Base-by-base conservation (phyloP, 495 filamentous ascomycete species). In the Friedmanniomyces endolithicus region DNA sequence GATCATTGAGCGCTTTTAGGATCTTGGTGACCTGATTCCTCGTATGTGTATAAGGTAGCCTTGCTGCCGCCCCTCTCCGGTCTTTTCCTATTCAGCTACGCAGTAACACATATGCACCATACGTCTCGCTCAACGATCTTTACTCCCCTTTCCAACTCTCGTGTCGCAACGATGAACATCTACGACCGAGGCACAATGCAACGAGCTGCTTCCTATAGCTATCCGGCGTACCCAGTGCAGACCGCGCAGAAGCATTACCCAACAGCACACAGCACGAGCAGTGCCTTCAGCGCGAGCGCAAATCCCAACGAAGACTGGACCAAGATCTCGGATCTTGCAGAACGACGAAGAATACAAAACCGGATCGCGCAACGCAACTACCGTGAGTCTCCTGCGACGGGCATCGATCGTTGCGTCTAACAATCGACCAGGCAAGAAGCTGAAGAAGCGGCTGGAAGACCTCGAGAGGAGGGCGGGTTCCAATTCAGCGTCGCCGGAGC, bases 231-330 rank as follows among this genome's bases (percentile, higher is more conserved):
- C 25, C 29, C 54, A 11, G 35, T 34, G 22, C 54, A 49, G 14
- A 19, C 54, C 23, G 31, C 53, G 7, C 35, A 22, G 11, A 62
- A 62, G 52, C 49, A 57, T 1, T 58, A 58, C 35, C 55, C 59
- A 34, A 45, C 59, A 8, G 54, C 52, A 33, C 59, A 62, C 24
- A 57, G 55, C 58, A 94, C 88, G 43, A 94, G 90, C 73, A 95
- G 88, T 68, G 92, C 94, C 59, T 96, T 96, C 79, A 94, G 89
- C 73, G 85, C 85, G 60, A 92, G 86, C 57, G 94, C 92, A 62
- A 92, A 96, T 70, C 89, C 92, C 52, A 90, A 95, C 62, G 90
- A 97, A 71, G 90, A 97, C 74, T 97, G 90, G 90, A 97, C 90
- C 65, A 92, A 97, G 80, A 95, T 97, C 71, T 95, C 92, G 43